Base-by-base conservation (phyloP, 768 basidiomycete species). In the Mycena haematopus region DNA sequence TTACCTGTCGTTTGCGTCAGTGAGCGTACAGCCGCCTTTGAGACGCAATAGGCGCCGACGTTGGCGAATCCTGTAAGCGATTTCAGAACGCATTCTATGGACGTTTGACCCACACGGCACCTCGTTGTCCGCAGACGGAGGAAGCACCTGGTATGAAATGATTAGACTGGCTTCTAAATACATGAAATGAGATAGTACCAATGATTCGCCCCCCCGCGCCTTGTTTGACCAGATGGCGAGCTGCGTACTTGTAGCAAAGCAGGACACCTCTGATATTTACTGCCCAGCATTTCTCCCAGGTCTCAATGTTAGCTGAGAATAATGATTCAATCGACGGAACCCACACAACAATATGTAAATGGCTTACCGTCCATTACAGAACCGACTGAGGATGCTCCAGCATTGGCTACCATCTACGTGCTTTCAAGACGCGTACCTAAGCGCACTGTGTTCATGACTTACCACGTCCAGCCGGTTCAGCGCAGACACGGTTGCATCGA, bases 221-320 rank as follows among this genome's bases (percentile, higher is more conserved):
- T 65, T 79, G 82, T 25, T 75, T 73, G 53, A 82, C 70, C 82
- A 82, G 82, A 60, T 78, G 75, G 22, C 67, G 65, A 10, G 79
- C 82, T 11, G 79, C 82, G 52, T 76, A 72, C 62, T 80, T 81
- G 62, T 79, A 80, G 49, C 74, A 75, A 15, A 81, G 68, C 66
- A 82, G 72, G 0, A 72, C 71, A 6, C 83, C 79, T 21, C 73
- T 74, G 25, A 75, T 71, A 38, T 84, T 84, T 51, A 80, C 72
- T 1, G 73, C 58, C n/a, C 78, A 62, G 11, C 76, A 50, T 19
- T 64, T 60, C 29, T 81, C 75, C 60, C 75, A 69, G 8, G 78
- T 71, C 15, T 73, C 73, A 1, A 73, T 59, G 17, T 70, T 67
- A 1, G 73, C 79, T 81, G 53, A n/a, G 44, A 36, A 36, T 9